Evolutionary conservation across 129 eudicot species (phyloP).

Genomic region (Dittrichia graveolens): DNA sequence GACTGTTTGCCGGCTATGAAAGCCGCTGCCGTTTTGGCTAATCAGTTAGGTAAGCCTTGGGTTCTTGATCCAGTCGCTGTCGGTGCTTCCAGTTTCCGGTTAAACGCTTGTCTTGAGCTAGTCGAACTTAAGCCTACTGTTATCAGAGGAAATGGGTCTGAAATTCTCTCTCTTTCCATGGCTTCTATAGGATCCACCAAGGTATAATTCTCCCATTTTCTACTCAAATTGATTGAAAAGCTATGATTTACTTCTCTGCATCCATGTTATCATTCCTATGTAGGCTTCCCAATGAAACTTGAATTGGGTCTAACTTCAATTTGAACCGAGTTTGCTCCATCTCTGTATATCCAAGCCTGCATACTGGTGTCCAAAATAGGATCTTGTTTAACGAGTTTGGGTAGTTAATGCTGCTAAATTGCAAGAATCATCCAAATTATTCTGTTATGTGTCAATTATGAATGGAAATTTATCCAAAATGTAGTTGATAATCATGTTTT

Average conservation of each 20-base stretch:
- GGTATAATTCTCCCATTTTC: slow-evolving; percentile 34
- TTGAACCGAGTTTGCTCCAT: neutral
- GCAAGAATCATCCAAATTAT: neutral
- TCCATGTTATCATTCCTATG: neutral
- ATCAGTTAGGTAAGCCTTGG: slow-evolving; percentile 60
- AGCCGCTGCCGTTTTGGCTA: slow-evolving; percentile 64
- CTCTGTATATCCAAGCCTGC: neutral
- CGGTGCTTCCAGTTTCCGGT: slow-evolving; percentile 67
- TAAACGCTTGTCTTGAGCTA: slow-evolving; percentile 76
- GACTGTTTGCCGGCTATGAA: slow-evolving; percentile 89
- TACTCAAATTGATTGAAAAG: neutral
- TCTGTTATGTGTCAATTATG: neutral
- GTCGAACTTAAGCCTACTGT: slow-evolving; percentile 64
- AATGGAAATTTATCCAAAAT: neutral
- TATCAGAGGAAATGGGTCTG: slow-evolving; percentile 89
- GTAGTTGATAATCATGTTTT: neutral
- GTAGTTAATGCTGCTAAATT: neutral
- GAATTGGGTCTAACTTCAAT: neutral
- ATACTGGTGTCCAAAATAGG: neutral
- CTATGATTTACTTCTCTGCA: neutral
- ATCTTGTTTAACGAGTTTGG: neutral
- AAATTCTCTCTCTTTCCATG: slow-evolving; percentile 67
- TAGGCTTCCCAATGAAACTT: neutral
- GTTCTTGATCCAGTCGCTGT: slow-evolving; percentile 96
- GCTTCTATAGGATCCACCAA: slow-evolving; percentile 61